Conservation (phyloP, 2,329 filamentous ascomycete species). For the Colletotrichum musicola region DNA sequence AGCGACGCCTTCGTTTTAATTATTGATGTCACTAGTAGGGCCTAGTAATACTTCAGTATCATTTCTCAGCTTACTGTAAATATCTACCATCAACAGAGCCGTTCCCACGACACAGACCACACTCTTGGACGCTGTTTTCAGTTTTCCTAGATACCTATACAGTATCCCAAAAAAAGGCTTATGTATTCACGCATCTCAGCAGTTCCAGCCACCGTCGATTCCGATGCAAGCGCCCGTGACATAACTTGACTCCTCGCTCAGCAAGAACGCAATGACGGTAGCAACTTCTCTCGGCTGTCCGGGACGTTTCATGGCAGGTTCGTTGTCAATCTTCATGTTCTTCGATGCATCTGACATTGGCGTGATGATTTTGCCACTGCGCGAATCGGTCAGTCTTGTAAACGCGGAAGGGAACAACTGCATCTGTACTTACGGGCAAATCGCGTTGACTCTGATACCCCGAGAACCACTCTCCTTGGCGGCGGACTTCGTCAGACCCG, state of each 20-base stretch:
- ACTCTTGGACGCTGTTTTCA: too few relatives aligned
- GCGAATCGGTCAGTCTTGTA: neutral
- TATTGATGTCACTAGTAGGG: too few relatives aligned
- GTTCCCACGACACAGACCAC: too few relatives aligned
- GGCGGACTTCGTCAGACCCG: conserved; percentile 47
- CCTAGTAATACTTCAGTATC: too few relatives aligned
- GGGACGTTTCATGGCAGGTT: conserved; percentile 42
- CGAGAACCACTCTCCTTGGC: conserved; percentile 47
- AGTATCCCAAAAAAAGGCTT: too few relatives aligned
- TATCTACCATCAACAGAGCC: too few relatives aligned
- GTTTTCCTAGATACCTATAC: too few relatives aligned
- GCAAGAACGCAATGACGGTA: conserved; percentile 44
- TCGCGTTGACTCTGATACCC: conserved; percentile 46
- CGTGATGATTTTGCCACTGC: conserved; percentile 46
- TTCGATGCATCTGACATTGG: conserved; percentile 44
- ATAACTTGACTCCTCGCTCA: conserved; percentile 46
- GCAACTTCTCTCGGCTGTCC: conserved; percentile 46
- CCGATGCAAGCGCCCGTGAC: conserved; percentile 43
- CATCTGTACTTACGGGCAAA: conserved; percentile 44
- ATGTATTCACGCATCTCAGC: conserved; percentile 31
- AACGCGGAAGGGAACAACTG: neutral
- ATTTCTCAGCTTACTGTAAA: too few relatives aligned
- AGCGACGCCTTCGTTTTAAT: too few relatives aligned
- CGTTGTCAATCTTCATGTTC: conserved; percentile 30
- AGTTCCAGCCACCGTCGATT: conserved; percentile 47